Evolutionary conservation across 345 rosid species (phyloP).

Genomic region (Microcos paniculata): DNA sequence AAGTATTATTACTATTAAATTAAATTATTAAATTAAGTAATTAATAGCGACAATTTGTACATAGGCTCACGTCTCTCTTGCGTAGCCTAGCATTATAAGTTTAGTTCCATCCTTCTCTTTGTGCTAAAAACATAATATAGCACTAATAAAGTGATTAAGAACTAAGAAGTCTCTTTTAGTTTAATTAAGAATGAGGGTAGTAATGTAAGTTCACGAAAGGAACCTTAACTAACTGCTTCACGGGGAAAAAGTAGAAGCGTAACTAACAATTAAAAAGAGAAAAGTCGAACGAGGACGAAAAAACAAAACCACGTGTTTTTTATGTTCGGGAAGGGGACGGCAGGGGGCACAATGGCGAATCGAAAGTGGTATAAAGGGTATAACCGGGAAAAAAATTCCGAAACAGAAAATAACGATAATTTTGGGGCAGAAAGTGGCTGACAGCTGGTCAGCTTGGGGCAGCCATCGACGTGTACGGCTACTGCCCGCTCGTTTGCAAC

Average conservation of each 20-base stretch:
- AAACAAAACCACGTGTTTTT: constrained; percentile 6
- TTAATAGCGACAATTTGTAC: no score
- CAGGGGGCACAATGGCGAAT: not conserved
- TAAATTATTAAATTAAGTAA: no score
- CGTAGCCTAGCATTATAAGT: no score
- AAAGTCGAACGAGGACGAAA: not conserved
- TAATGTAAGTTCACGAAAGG: not conserved
- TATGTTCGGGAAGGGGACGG: not conserved
- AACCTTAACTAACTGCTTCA: not conserved
- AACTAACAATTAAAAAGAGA: not conserved
- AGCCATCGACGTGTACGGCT: constrained; percentile 8
- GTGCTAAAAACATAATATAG: no score
- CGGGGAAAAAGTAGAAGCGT: not conserved
- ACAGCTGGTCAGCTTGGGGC: not conserved
- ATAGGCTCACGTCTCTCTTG: no score
- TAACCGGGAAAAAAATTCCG: not conserved
- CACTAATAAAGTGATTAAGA: not conserved
- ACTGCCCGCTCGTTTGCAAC: not conserved
- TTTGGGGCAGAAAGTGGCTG: not conserved
- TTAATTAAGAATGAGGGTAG: not conserved
- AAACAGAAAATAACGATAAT: not conserved
- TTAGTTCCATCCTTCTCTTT: no score
- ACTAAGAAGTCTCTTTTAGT: not conserved
- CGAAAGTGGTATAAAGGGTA: not conserved
- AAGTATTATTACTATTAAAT: no score